Base-by-base conservation (phyloP, 208 protist genomes). In the Leishmania tropica region DNA sequence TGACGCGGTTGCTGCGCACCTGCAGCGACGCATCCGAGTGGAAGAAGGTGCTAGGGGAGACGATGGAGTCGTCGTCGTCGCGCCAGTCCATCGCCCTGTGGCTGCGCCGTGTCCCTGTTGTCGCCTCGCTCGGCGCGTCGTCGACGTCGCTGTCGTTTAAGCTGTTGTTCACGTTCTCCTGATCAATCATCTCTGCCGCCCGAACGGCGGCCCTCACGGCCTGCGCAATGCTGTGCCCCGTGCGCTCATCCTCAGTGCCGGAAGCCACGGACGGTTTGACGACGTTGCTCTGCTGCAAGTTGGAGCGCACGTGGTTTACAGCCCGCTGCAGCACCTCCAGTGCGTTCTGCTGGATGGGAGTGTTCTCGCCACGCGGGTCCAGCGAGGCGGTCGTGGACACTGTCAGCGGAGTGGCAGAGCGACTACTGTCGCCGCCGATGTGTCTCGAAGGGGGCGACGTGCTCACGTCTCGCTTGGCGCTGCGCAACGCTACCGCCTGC, bases 1-100 rank as follows among this genome's bases (percentile, higher is more conserved):
- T 82, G 21, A 92, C 80, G 17, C 83, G 81, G 83, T 94, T 94
- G 80, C 78, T 89, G 77, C 67, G 83, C 76, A 84, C 72, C 76
- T 89, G 80, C 10, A 89, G 60, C 2, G 75, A 42, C 54, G 56
- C 40, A 47, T 71, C 53, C n/a, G 79, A 78, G 67, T 88, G 83
- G 53, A 92, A 90, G 76, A 93, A 92, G 42, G 83, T 81, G 79
- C 86, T 92, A 40, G 78, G 78, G 4, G 85, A 82, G 31, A 85
- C 78, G 35, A 92, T 67, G 40, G 81, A 80, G 71, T 87, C 76
- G 78, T 83, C 81, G 75, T 93, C 89, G 72, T 94, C 91, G 65
- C 89, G 87, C 85, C 85, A 91, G 79, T 93, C 85, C 7, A 31
- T 58, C 13, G 56, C 37, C 56, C 51, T 78, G 82, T 78, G 58